Base-by-base conservation (phyloP, 164 flowering plant genomes). In the Brasenia schreberi region DNA sequence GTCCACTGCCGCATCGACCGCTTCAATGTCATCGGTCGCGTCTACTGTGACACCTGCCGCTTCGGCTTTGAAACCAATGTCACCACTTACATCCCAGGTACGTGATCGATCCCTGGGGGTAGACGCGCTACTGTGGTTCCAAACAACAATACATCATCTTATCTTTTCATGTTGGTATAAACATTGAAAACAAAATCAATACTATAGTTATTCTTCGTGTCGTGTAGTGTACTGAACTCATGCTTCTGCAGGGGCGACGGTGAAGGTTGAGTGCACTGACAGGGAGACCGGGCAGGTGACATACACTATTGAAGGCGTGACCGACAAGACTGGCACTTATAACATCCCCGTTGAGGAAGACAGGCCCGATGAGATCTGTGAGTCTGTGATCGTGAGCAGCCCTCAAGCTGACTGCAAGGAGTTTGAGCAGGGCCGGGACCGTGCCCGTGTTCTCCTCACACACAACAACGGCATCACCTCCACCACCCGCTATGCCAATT, bases 21-120 rank as follows among this genome's bases (percentile, higher is more conserved):
- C 5, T 79, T 78, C 62, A n/a, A 42, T 4, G 80, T 86, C 1
- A 27, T 67, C 17, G 96, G 96, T 11, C 69, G 66, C 10, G 89
- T 84, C 62, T 82, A 77, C 81, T 89, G 96, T 64, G 96, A 89
- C 73, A 75, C 85, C 19, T 89, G 92, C 80, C 81, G 66, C 4
- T 82, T 82, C 10, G 92, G 92, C 5, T 89, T 85, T 69, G 89
- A 87, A 71, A 89, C 96, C 7, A 45, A 45, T 2, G 12, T 45
- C 12, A 45, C 7, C 53, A 45, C 1, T 7, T 7, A 45, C 7
- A 45, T 7, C 53, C 7, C 12, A 7, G 6, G 12, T 4, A 45
- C 12, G 53, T 45, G 12, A 5, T 7, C 12, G 7, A 7, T 45
- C 12, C 27, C 27, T 23, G 27, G 2, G 2, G 27, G 27, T 23